A percentile compares a stretch with the other conserved stretches of the same genome.
Evolutionary conservation across 2,329 filamentous ascomycete genomes (phyloP).

Genomic region (Cercospora berteroae): DNA sequence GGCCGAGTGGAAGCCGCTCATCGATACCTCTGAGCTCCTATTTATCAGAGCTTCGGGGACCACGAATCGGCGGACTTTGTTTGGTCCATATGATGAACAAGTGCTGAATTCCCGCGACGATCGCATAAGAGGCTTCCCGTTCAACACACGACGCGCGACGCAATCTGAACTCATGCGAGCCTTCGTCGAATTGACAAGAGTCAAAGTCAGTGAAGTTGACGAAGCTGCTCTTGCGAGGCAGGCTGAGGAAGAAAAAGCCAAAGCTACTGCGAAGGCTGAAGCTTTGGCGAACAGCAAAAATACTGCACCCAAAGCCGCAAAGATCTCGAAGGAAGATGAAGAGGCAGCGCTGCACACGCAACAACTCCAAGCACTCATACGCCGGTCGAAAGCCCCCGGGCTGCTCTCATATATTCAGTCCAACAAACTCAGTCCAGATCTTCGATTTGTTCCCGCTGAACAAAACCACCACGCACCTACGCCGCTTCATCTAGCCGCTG

Average conservation of each 20-base stretch:
- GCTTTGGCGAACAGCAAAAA: slow-evolving; percentile 45
- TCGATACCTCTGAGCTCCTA: slow-evolving; percentile 79
- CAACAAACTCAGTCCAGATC: slow-evolving; percentile 69
- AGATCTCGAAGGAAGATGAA: slow-evolving; percentile 79
- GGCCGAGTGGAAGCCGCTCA: slow-evolving; percentile 77
- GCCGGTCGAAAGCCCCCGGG: slow-evolving; percentile 84
- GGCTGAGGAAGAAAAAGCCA: slow-evolving; percentile 46
- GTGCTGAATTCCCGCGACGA: slow-evolving; percentile 76
- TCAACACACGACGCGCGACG: slow-evolving; percentile 86
- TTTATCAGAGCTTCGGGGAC: slow-evolving; percentile 87
- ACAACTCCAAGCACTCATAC: slow-evolving; percentile 83
- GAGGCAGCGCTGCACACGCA: slow-evolving; percentile 77
- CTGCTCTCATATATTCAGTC: slow-evolving; percentile 78
- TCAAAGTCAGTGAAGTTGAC: slow-evolving; percentile 79
- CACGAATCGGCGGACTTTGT: slow-evolving; percentile 82
- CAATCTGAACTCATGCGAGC: slow-evolving; percentile 92
- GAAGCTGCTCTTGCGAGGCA: slow-evolving; percentile 58
- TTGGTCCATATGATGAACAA: slow-evolving; percentile 87
- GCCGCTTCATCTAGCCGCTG: slow-evolving; percentile 79
- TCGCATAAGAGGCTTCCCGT: slow-evolving; percentile 83
- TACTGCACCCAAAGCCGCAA: slow-evolving; percentile 56
- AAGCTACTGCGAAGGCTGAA: slow-evolving; percentile 42
- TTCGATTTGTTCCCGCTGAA: slow-evolving; percentile 70
- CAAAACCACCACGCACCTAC: slow-evolving; percentile 78
- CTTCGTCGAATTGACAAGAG: slow-evolving; percentile 87